Evolutionary conservation across 78 protist species (phyloP), one percentile per base, ranked within the genome.

Genomic region (Dictyostelium firmibasis): DNA sequence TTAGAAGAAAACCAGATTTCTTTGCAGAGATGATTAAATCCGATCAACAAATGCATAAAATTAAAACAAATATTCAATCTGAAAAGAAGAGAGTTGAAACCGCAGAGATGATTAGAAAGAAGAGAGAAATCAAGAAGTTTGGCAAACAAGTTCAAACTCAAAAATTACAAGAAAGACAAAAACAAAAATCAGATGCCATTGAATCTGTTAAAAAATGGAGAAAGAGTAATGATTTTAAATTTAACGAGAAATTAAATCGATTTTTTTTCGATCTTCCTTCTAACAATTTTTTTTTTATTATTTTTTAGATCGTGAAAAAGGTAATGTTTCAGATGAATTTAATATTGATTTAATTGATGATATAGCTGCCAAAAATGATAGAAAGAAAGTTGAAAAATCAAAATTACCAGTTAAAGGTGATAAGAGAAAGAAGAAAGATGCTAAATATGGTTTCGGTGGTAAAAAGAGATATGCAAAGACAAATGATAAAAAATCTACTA

Each of bases 1-100:
- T 83, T 4, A 60, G 87, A 47, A 94, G 86, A 81, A 89, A 89
- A 70, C 94, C 94, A 89, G 99, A 98, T 92, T 98, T 91, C 86
- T 98, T 86, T 96, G 99, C 99, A 20, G 99, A 98, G 84, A 98
- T 98, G 99, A 75, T 97, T 62, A 98, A 98, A 91, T 72, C 97
- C 20, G 99, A 98, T 91, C 72, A 75, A 50, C 98, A 98, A 86
- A 98, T 98, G 99, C 18, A 13, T 33, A 92, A 88, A 96, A 92
- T 96, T 31, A 89, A 89, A 84, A 1, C 69, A 14, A 93, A 87
- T 50, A 76, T 97, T 41, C 27, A 57, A 20, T 23, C 38, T 9
- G 96, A 97, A 38, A 96, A 91, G 78, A 77, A 91, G 47, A 27
- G 87, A 18, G 60, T 96, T n/a, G 97, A 89, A 36, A 83, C 38